Evolutionary conservation across 2,329 filamentous ascomycete genomes (phyloP).

Genomic region (Pochonia chlamydosporia): DNA sequence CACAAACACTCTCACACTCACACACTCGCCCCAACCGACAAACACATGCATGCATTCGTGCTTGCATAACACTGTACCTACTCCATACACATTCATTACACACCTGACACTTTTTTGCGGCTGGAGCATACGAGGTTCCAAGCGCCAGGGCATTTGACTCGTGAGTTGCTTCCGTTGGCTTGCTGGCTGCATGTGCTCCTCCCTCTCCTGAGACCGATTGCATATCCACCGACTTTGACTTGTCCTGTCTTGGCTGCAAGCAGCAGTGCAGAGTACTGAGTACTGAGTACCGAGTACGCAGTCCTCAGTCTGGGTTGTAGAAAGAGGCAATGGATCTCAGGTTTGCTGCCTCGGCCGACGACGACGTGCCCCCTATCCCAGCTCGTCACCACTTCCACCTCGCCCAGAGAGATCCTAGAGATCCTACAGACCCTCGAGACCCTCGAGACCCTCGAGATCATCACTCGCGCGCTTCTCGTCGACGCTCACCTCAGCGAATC

Average conservation of each 20-base stretch:
- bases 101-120: no score
- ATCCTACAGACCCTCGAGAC: no score
- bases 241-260: background rate
- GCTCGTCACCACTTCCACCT: conserved; percentile 12
- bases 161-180: background rate
- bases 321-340: conserved; percentile 18
- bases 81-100: no score
- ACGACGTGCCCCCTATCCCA: conserved; percentile 26
- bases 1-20: no score
- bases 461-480: conserved; percentile 9
- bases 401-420: background rate
- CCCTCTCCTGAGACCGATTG: background rate
- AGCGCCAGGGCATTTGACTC: no score
- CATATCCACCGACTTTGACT: background rate
- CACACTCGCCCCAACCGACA: no score
- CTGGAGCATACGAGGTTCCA: no score
- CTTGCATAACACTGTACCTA: no score
- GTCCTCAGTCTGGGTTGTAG: no score
- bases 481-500: conserved; percentile 8
- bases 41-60: no score
- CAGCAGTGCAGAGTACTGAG: background rate
- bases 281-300: no score
- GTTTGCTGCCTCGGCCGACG: conserved; percentile 1
- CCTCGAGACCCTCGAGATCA: conserved; percentile 3
- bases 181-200: background rate